A percentile compares a stretch with the other conserved stretches of the same genome.
These are phyloP conservation scores for Capronia coronata DNA, from an alignment of 2,329 filamentous ascomycete genomes.

Conservation along the genomic window DNA sequence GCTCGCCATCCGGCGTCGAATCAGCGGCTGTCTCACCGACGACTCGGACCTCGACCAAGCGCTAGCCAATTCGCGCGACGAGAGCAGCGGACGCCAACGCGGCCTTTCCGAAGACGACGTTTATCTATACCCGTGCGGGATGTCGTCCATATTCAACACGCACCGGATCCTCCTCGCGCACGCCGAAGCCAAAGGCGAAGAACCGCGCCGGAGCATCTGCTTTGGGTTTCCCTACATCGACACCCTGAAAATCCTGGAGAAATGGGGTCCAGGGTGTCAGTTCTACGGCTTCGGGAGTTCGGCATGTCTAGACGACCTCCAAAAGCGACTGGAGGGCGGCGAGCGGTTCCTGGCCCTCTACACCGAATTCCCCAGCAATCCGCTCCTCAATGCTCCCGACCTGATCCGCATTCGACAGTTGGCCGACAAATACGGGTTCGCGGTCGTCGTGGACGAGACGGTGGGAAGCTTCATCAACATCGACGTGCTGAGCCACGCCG, in stretches of 20 bases:
- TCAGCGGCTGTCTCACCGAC: constrained; percentile 74
- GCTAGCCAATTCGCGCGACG: constrained; percentile 39
- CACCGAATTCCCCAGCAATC: constrained; percentile 93
- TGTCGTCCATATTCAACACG: constrained; percentile 90
- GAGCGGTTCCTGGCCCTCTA: constrained; percentile 78
- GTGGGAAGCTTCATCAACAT: constrained; percentile 96
- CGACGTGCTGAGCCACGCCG: constrained; percentile 80
- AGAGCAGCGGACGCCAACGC: constrained; percentile 37
- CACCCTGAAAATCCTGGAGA: constrained; percentile 88
- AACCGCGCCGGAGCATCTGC: constrained; percentile 63
- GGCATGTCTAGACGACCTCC: constrained; percentile 76
- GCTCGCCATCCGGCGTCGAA: constrained; percentile 75
- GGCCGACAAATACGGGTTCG: constrained; percentile 79
- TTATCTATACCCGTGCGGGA: constrained; percentile 80
- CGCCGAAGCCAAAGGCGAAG: constrained; percentile 46
- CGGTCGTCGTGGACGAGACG: constrained; percentile 88
- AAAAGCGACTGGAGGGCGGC: constrained; percentile 61
- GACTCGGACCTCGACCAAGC: constrained; percentile 61
- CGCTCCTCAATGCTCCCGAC: constrained; percentile 77
- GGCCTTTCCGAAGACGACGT: constrained; percentile 79
- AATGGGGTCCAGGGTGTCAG: constrained; percentile 80
- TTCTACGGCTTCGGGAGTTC: constrained; percentile 80
- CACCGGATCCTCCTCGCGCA: constrained; percentile 66
- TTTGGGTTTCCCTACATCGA: constrained; percentile 98
- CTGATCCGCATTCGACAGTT: constrained; percentile 71